Percentiles rank a stretch among this genome's conserved stretches.
phyloP scores from a whole-genome alignment of 306 rosid genomes.

The Trifolium repens region DNA sequence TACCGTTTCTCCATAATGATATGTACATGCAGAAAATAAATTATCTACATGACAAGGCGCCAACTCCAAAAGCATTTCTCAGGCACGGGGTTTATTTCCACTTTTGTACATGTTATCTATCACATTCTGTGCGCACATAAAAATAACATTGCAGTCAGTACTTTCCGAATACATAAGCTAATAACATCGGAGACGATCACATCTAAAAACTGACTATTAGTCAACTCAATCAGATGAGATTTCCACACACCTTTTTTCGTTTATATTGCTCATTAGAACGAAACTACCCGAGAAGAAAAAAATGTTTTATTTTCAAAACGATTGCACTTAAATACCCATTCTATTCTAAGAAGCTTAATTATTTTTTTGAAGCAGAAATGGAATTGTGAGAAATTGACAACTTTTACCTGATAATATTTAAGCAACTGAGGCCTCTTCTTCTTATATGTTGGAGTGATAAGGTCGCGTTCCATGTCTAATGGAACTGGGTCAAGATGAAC shows the following conservation, averaged over 20 bases:
- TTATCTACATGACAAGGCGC: conserved; percentile 3
- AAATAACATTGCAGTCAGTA: conserved; percentile 38
- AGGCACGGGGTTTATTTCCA: conserved; percentile 57
- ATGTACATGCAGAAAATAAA: conserved; percentile 34
- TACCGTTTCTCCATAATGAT: conserved; percentile 9
- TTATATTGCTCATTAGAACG: neutral
- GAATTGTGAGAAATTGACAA: conserved; percentile 25
- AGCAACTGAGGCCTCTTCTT: conserved; percentile 92
- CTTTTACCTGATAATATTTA: conserved; percentile 80
- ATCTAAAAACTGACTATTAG: neutral
- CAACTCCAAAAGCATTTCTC: conserved; percentile 41
- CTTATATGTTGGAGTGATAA: conserved; percentile 91
- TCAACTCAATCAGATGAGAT: conserved; percentile 23
- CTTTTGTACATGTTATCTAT: conserved; percentile 83
- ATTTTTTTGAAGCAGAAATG: conserved; percentile 4
- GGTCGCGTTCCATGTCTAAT: conserved; percentile 95
- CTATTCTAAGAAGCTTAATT: conserved; percentile 9
- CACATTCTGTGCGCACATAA: conserved; percentile 50
- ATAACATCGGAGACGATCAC: neutral
- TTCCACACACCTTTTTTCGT: neutral
- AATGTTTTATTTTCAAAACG: neutral
- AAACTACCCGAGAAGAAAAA: neutral
- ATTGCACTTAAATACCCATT: conserved; percentile 4
- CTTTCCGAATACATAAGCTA: conserved; percentile 2
- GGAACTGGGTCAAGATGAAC: conserved; percentile 87